Evolutionary conservation across 1,139 yeast genomes (phyloP).

Genomic region (Zygoascus meyerae): DNA sequence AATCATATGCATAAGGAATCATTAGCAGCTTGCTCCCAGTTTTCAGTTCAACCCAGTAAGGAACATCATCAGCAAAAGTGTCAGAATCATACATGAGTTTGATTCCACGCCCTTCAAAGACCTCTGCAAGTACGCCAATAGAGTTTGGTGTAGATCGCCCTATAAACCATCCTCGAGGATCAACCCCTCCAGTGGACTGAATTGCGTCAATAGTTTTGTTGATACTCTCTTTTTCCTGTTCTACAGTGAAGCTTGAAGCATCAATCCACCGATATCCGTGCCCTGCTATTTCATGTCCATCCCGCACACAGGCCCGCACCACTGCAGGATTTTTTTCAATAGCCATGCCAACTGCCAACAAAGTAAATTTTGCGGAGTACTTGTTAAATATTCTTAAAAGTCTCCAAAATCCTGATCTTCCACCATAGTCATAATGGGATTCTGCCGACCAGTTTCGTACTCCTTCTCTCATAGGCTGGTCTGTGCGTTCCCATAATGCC

Average conservation of each 20-base stretch:
- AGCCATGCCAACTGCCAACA: slow-evolving; percentile 40
- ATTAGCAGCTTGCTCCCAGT: slow-evolving; percentile 29
- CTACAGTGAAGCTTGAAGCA: slow-evolving; percentile 28
- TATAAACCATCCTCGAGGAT: slow-evolving; percentile 35
- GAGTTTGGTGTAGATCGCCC: slow-evolving; percentile 34
- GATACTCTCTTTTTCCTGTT: slow-evolving; percentile 33
- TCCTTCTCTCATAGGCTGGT: slow-evolving; percentile 17
- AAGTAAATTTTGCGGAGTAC: slow-evolving; percentile 31
- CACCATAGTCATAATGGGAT: slow-evolving; percentile 36
- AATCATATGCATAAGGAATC: slow-evolving; percentile 35
- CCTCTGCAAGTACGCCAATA: slow-evolving; percentile 32
- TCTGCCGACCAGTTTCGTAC: slow-evolving; percentile 29
- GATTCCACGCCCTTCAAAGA: slow-evolving; percentile 32
- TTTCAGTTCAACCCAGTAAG: slow-evolving; percentile 29
- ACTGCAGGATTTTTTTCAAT: slow-evolving; percentile 32
- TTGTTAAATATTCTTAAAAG: slow-evolving; percentile 33
- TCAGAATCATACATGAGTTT: slow-evolving; percentile 35
- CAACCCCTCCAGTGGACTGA: slow-evolving; percentile 29
- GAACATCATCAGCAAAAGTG: slow-evolving; percentile 36
- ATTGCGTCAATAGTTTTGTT: slow-evolving; percentile 29
- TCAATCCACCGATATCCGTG: slow-evolving; percentile 40
- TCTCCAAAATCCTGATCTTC: slow-evolving; percentile 39
- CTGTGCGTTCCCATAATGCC: slow-evolving; percentile 31
- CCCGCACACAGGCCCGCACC: slow-evolving; percentile 34
- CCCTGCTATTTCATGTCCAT: slow-evolving; percentile 39